Conservation (phyloP, 2,329 filamentous ascomycete genomes). For the Colletotrichum brevisporum region DNA sequence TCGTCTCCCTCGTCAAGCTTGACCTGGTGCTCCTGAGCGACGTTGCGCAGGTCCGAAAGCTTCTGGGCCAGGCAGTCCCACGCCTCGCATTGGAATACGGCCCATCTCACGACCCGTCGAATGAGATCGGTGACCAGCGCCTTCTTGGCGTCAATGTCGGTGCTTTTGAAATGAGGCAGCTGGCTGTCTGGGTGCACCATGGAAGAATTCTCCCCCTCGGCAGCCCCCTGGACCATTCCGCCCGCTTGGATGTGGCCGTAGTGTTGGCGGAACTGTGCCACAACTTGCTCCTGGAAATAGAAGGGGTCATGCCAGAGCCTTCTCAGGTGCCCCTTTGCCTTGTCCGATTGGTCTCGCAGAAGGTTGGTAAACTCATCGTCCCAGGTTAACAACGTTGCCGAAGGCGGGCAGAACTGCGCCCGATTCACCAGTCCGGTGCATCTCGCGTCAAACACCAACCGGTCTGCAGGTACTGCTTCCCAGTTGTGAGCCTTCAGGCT, state of each 20-base stretch:
- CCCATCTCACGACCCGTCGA: constrained; percentile 7
- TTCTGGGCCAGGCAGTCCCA: constrained; percentile 8
- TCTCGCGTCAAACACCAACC: neutral
- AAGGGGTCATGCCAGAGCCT: neutral
- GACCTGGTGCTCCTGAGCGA: neutral
- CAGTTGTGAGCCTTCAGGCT: neutral
- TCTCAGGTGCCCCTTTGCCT: neutral
- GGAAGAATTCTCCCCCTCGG: neutral
- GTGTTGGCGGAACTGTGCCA: constrained; percentile 1
- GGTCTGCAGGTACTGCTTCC: neutral
- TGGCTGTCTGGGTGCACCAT: neutral
- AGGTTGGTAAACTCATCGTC: neutral
- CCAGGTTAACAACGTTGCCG: neutral
- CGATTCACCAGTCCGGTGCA: neutral
- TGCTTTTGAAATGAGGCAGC: constrained; percentile 8
- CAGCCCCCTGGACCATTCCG: neutral
- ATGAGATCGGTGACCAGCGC: constrained; percentile 27
- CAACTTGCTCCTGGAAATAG: neutral
- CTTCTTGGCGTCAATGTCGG: constrained; percentile 34
- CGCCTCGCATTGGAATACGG: constrained; percentile 6
- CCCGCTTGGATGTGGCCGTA: constrained; percentile 4
- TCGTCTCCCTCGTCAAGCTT: neutral
- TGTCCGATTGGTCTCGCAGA: neutral
- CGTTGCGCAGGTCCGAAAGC: neutral
- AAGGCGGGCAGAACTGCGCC: neutral